Evolutionary conservation across 768 basidiomycete genomes (phyloP).

Genomic region (Tylopilus plumbeoviolaceoides): DNA sequence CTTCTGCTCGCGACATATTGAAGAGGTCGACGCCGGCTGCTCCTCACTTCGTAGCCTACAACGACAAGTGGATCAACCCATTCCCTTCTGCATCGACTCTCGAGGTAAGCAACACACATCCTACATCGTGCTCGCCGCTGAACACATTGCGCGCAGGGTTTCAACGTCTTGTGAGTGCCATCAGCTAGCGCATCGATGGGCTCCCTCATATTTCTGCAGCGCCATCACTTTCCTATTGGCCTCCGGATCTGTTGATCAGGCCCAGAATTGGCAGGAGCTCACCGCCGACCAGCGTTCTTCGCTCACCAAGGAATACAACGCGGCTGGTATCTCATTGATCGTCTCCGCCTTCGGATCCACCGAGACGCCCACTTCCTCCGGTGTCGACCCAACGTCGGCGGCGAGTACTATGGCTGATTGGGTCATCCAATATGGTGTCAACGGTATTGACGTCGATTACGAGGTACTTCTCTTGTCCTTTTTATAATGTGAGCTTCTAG

Average conservation of each 20-base stretch:
- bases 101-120: constrained; percentile 27
- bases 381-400: constrained; percentile 34
- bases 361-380: constrained; percentile 39
- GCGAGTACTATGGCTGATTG: constrained; percentile 44
- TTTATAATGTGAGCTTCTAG: neutral
- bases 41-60: constrained; percentile 47
- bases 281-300: constrained; percentile 35
- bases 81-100: constrained; percentile 43
- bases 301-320: constrained; percentile 45
- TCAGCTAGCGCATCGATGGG: neutral
- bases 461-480: constrained; percentile 27
- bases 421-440: constrained; percentile 44
- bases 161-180: constrained; percentile 32
- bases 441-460: constrained; percentile 55
- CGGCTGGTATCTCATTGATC: constrained; percentile 55
- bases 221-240: constrained; percentile 40
- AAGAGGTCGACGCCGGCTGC: constrained; percentile 32
- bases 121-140: neutral
- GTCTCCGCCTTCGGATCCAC: constrained; percentile 52
- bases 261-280: constrained; percentile 41
- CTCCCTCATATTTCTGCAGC: constrained; percentile 16
- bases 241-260: constrained; percentile 43
- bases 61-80: constrained; percentile 41
- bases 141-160: constrained; percentile 24
- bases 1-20: constrained; percentile 22